Evolutionary conservation across 106 monocot genomes (phyloP), one percentile per base, ranked within the genome.

Genomic region (Alisma plantagoaquatica): DNA sequence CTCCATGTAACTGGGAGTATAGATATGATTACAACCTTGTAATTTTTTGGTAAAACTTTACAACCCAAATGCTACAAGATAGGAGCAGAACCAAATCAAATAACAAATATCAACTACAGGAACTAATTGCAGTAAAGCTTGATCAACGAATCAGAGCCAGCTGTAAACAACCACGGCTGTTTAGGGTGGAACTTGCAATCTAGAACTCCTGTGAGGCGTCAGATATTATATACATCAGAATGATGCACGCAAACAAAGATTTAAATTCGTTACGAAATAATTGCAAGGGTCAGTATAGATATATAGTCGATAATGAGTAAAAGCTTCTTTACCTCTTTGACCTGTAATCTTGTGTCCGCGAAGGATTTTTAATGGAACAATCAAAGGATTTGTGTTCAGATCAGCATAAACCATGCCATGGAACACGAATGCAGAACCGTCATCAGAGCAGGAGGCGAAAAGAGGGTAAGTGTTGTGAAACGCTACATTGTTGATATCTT

Each of bases 331-430:
- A 91, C 91, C 91, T 81, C 84, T 55, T 24, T 65, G 65, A 54
- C 75, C 51, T 57, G 57, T 58, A 27, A 51, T 56, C 27, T 61
- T 43, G 63, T 90, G 96, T 28, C 96, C 96, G 43, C 68, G 84
- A 11, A 98, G 81, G 74, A 98, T 85, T 71, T 98, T 90, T 68
- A 98, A 66, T 43, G 96, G 96, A 51, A 98, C 96, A 66, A 98
- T 82, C 12, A 90, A 74, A 42, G 96, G 96, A 69, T 98, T 77
- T 71, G 89, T 68, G 51, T 98, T 98, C 31, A 98, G 89, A 84
- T 89, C 96, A 29, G 96, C 88, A 74, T 84, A 96, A 41, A 89
- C 89, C 75, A 76, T 96, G 33, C 81, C 84, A 66, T 96, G 96
- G 68, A 88, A 96, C 46, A 96, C 81, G 49, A 87, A 96, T 9